Evolutionary conservation across 441 rosid genomes (phyloP).

Genomic region (Pelargonium myrrhifolium): DNA sequence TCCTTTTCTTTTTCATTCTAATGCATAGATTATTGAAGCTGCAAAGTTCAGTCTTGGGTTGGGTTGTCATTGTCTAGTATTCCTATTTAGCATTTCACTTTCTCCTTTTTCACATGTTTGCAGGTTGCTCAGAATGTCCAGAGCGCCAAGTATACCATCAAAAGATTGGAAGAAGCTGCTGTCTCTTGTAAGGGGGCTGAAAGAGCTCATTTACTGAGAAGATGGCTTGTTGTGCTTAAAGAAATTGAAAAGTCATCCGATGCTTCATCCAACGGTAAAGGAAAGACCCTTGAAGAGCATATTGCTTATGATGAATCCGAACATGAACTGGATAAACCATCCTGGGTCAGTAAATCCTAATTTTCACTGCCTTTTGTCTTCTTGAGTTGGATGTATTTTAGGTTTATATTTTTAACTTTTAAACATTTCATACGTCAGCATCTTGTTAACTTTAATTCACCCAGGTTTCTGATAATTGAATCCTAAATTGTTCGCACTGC

Average conservation of each 20-base stretch:
- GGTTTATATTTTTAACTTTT: too few species aligned
- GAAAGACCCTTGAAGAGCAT: constrained; percentile 34
- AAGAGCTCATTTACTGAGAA: constrained; percentile 59
- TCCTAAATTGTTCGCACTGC: constrained; percentile 6
- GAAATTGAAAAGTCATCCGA: constrained; percentile 49
- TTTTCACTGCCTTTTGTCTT: neutral
- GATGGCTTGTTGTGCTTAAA: constrained; percentile 76
- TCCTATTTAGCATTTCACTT: neutral
- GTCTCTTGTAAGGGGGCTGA: constrained; percentile 70
- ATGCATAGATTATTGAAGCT: neutral
- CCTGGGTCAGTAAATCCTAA: constrained; percentile 38
- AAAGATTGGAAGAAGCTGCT: constrained; percentile 85
- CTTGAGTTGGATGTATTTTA: neutral
- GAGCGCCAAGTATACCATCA: constrained; percentile 70
- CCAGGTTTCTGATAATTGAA: neutral
- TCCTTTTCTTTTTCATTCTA: neutral
- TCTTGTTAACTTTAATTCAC: neutral
- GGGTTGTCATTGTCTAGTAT: neutral
- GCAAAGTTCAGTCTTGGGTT: neutral
- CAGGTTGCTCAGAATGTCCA: constrained; percentile 53
- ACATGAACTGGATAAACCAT: constrained; percentile 34
- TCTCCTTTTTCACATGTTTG: constrained; percentile 17
- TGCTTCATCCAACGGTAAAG: constrained; percentile 38
- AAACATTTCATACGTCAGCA: neutral
- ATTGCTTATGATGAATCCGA: constrained; percentile 47